Conservation (phyloP, 352 stramenopile genomes). For the Pythium angustatum region DNA sequence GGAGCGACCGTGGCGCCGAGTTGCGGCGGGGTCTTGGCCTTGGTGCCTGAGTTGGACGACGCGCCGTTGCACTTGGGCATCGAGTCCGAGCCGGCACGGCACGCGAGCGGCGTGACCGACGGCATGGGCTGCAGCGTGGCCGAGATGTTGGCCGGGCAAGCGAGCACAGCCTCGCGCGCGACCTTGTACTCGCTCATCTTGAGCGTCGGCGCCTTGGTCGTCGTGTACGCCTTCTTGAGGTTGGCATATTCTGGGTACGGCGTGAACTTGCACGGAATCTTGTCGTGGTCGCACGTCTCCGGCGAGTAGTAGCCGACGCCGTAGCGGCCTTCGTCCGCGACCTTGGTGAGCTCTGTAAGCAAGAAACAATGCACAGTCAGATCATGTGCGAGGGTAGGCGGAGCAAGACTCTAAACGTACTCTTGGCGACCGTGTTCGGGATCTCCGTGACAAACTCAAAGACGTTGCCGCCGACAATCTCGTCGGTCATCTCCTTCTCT, state of each 20-base stretch:
- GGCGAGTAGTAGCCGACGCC: slow-evolving; percentile 51
- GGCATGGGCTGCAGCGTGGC: slow-evolving; percentile 29
- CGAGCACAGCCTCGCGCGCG: slow-evolving; percentile 28
- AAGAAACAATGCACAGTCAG: slow-evolving; percentile 4
- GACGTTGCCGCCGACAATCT: slow-evolving; percentile 44
- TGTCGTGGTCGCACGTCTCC: slow-evolving; percentile 48
- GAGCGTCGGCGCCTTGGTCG: slow-evolving; percentile 43
- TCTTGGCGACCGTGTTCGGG: slow-evolving; percentile 32
- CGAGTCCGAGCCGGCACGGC: slow-evolving; percentile 22
- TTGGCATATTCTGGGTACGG: slow-evolving; percentile 53
- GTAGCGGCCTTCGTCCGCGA: slow-evolving; percentile 40
- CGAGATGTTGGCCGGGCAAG: slow-evolving; percentile 38
- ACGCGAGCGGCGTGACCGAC: slow-evolving; percentile 31
- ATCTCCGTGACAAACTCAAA: slow-evolving; percentile 48
- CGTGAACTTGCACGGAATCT: slow-evolving; percentile 38
- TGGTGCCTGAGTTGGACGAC: slow-evolving; percentile 16
- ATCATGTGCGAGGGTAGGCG: background rate
- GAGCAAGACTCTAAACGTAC: slow-evolving; percentile 1
- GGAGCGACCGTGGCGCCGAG: slow-evolving; percentile 18
- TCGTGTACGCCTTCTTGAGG: slow-evolving; percentile 56
- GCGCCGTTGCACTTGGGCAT: slow-evolving; percentile 36
- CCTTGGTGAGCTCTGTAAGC: slow-evolving; percentile 34
- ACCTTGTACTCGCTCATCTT: slow-evolving; percentile 37
- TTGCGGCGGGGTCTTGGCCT: slow-evolving; percentile 8
- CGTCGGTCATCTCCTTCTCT: slow-evolving; percentile 39